phyloP scores from a whole-genome alignment of 345 rosid species.

The Excoecaria cochinchinensis region DNA sequence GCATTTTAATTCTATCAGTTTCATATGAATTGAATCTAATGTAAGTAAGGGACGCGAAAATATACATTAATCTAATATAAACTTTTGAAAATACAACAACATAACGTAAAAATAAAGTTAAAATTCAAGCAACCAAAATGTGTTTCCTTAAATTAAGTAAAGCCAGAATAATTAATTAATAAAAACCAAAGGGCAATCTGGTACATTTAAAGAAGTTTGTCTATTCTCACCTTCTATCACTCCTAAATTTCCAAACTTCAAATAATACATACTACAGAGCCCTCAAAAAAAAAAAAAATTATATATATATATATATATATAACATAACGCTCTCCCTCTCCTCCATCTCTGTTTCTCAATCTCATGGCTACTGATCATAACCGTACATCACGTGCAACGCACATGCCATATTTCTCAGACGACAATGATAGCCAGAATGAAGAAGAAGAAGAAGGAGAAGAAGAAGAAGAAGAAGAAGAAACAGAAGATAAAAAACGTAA shows the following conservation, averaged over 20 bases:
- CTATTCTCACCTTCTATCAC: not conserved
- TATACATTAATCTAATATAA: too few relatives aligned
- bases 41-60: too few relatives aligned
- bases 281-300: too few relatives aligned
- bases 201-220: not conserved
- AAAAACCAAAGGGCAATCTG: not conserved
- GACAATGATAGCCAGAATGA: constrained; percentile 21
- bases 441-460: constrained; percentile 20
- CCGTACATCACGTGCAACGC: constrained; percentile 32
- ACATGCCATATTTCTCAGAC: constrained; percentile 39
- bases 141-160: too few relatives aligned
- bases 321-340: constrained; percentile 11
- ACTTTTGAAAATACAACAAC: too few relatives aligned
- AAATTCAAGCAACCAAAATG: too few relatives aligned
- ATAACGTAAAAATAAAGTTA: too few relatives aligned
- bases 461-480: constrained; percentile 13
- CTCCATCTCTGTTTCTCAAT: not conserved
- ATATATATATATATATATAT: not conserved
- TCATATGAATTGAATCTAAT: too few relatives aligned
- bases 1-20: too few relatives aligned
- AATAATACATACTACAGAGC: not conserved
- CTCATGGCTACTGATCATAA: constrained; percentile 37
- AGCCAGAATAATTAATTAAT: not conserved
- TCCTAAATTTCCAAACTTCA: not conserved
- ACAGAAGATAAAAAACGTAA: not conserved